phyloP scores from a whole-genome alignment of 148 eudicot species.

The Cornus florida region DNA sequence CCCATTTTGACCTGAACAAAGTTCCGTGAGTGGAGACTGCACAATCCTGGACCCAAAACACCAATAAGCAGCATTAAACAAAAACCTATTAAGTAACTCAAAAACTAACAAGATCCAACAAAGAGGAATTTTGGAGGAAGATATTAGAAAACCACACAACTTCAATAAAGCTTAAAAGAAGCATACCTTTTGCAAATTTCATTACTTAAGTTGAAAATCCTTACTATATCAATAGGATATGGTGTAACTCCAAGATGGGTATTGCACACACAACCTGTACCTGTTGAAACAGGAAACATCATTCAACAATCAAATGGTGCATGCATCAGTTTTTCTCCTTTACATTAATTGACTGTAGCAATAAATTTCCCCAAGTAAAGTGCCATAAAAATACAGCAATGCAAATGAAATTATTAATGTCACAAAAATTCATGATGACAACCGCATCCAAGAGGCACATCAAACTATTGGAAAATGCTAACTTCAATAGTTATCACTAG shows the following conservation, averaged over 20 bases:
- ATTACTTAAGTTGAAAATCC: slow-evolving; percentile 82
- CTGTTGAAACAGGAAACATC: slow-evolving; percentile 34
- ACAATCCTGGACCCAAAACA: slow-evolving; percentile 56
- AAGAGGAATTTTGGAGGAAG: not conserved
- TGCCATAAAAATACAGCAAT: not conserved
- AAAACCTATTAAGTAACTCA: slow-evolving; percentile 9
- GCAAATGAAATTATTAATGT: not conserved
- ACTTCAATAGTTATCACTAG: not conserved
- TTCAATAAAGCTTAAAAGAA: not conserved
- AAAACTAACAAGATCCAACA: not conserved
- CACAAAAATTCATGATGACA: not conserved
- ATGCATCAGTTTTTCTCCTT: not conserved
- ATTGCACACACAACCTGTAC: slow-evolving; percentile 85
- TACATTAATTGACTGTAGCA: not conserved
- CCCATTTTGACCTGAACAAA: slow-evolving; percentile 42
- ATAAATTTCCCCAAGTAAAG: not conserved
- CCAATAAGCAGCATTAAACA: not conserved
- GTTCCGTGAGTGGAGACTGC: slow-evolving; percentile 53
- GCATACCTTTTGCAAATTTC: slow-evolving; percentile 73
- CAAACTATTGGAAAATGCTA: not conserved
- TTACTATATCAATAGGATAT: slow-evolving; percentile 73
- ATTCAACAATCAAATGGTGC: not conserved
- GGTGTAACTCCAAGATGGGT: slow-evolving; percentile 52
- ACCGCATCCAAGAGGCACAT: not conserved
- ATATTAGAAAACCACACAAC: not conserved